Evolutionary conservation across 305 asterid species (phyloP), one percentile per base, ranked within the genome.

Genomic region (Vinca major): DNA sequence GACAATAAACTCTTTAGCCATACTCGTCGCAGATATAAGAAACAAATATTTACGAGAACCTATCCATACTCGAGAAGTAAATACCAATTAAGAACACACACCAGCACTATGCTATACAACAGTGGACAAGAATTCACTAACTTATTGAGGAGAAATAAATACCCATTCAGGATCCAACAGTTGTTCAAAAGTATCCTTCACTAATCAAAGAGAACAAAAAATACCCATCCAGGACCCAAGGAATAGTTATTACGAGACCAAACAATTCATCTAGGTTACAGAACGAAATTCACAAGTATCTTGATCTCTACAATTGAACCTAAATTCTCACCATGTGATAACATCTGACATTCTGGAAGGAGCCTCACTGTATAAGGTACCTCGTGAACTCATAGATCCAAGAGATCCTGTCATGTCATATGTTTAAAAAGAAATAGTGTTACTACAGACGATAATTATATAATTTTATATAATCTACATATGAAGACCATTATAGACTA

Each of bases 331-430:
- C 97, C 94, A 90, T 73, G 96, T 81, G 71, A 74, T 67, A 77
- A 79, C 78, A 73, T 83, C 88, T 40, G 63, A 74, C 21, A 80
- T 63, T 55, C 78, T 62, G 68, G 79, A 72, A 17, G 81, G 73
- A 68, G 41, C 72, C 65, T 85, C 88, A 69, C 74, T 71, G 81
- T 88, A 88, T 83, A 88, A 78, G 40, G 95, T 88, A 79, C 98
- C 98, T 49, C 67, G 82, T 48, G 86, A 74, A 81, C 92, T 85
- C 87, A 92, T 73, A n/a, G 92, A 78, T 66, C 98, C 95, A 66
- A 90, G 85, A 66, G 96, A 88, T 63, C 98, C 98, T 92, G 86
- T 71, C 58, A 65, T 56, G 70, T 60, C 69, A 85, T 77, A 66
- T 43, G 40, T 69, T 63, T 11, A 62, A 7, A 9, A 37, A 73